A percentile compares a stretch with the other conserved stretches of the same genome.
Evolutionary conservation across 495 filamentous ascomycete genomes (phyloP).

Genomic region (Podospora pseudopauciseta): DNA sequence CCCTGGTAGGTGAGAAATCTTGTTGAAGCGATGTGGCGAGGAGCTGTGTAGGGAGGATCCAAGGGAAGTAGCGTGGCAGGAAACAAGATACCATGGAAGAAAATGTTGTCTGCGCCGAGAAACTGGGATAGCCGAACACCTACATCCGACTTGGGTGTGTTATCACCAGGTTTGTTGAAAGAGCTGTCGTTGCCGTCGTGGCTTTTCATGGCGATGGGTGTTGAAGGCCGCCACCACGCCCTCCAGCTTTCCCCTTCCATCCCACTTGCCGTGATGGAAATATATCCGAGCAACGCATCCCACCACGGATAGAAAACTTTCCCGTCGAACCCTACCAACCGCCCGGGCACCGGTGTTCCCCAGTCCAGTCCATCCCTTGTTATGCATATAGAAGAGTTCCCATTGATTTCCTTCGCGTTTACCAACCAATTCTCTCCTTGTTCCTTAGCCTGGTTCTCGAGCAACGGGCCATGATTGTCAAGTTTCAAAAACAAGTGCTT

Average conservation of each 20-base stretch:
- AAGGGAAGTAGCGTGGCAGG: neutral
- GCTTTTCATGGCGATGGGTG: no score
- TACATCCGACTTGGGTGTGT: neutral
- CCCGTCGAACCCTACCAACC: no score
- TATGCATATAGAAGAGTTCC: neutral
- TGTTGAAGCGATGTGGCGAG: neutral
- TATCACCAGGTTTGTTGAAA: no score
- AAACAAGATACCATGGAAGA: neutral
- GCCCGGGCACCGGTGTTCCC: no score
- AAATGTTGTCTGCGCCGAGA: neutral
- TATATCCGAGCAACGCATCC: neutral
- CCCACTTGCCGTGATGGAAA: neutral
- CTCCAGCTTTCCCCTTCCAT: neutral
- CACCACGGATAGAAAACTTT: neutral
- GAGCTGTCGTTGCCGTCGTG: no score
- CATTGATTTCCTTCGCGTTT: constrained; percentile 53
- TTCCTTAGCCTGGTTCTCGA: constrained; percentile 64
- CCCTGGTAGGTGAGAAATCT: neutral
- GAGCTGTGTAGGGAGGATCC: neutral
- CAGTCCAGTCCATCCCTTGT: neutral
- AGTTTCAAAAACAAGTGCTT: constrained; percentile 67
- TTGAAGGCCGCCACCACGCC: neutral
- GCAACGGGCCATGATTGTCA: constrained; percentile 70
- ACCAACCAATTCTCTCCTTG: constrained; percentile 58
- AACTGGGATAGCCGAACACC: neutral